A percentile compares a stretch with the other conserved stretches of the same genome.
phyloP scores from a whole-genome alignment of 2,329 filamentous ascomycete genomes.

The Phoma sp. region DNA sequence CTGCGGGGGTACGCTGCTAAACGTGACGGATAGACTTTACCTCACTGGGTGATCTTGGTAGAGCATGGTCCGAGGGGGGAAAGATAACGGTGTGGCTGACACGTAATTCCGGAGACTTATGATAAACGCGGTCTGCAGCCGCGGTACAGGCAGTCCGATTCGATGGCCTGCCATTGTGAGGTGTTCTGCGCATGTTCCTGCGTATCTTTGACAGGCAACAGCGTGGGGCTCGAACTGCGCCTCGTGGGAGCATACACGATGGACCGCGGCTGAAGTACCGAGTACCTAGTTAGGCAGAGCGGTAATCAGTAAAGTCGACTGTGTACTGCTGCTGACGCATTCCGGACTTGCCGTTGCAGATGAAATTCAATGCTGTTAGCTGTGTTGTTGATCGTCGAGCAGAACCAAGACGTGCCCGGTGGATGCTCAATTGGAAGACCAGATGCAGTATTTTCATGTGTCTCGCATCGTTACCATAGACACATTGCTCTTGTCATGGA shows the following conservation, averaged over 20 bases:
- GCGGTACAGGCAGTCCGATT: neutral
- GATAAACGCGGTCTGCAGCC: constrained; percentile 3
- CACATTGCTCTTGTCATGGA: constrained; percentile 9
- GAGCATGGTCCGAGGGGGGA: constrained; percentile 9
- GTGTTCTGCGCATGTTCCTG: neutral
- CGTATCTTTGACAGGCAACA: neutral
- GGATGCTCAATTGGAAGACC: neutral
- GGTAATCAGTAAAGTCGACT: neutral
- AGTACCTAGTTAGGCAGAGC: neutral
- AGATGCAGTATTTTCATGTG: neutral
- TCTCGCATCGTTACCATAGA: neutral
- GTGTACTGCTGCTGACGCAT: neutral
- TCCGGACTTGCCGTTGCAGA: neutral
- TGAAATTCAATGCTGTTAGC: neutral
- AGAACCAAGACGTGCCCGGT: neutral
- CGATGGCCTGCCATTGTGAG: constrained; percentile 6
- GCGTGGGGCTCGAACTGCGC: neutral
- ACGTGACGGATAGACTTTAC: constrained; percentile 6
- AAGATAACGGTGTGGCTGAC: constrained; percentile 28
- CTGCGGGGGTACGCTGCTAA: constrained; percentile 7
- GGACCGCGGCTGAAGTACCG: neutral
- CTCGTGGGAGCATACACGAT: neutral
- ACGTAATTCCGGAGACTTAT: constrained; percentile 23
- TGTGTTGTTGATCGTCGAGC: neutral
- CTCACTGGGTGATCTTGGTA: constrained; percentile 8